Conservation (phyloP, 1,284 basidiomycete species). For the Golubevia sp. region DNA sequence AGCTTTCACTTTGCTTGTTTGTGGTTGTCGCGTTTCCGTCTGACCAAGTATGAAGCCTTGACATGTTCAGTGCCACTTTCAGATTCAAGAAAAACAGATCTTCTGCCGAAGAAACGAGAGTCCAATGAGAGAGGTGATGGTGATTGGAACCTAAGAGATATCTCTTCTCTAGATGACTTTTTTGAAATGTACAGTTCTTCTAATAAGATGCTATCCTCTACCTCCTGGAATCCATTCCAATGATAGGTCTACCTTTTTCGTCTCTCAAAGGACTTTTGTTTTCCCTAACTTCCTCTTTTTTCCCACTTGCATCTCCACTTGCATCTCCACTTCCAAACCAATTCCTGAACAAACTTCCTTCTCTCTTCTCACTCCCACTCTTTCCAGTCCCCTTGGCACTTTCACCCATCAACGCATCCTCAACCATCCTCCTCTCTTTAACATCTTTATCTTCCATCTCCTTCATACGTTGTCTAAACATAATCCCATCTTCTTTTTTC, state of each 20-base stretch:
- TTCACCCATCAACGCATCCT: slow-evolving; percentile 12
- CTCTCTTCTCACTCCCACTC: slow-evolving; percentile 21
- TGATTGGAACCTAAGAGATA: no score
- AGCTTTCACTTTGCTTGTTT: no score
- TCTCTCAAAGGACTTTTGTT: slow-evolving; percentile 22
- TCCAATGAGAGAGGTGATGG: no score
- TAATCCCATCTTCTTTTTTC: slow-evolving; percentile 3
- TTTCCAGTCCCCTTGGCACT: slow-evolving; percentile 26
- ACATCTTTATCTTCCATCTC: slow-evolving; percentile 8
- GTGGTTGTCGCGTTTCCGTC: no score
- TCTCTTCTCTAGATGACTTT: no score
- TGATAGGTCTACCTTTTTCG: slow-evolving; percentile 14
- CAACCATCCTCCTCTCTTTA: not conserved
- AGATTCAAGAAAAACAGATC: no score
- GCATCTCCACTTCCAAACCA: slow-evolving; percentile 16
- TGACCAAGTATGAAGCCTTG: no score
- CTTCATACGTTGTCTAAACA: not conserved
- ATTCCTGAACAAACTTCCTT: slow-evolving; percentile 14
- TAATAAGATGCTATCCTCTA: no score
- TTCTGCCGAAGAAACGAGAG: no score
- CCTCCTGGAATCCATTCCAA: slow-evolving; percentile 20
- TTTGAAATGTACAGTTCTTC: no score
- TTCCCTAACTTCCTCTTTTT: slow-evolving; percentile 21
- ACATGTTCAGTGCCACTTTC: no score
- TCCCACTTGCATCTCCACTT: slow-evolving; percentile 16